These are phyloP conservation scores for Coprinopsis cinerea DNA, from an alignment of 768 basidiomycete genomes.

Conservation along the genomic window DNA sequence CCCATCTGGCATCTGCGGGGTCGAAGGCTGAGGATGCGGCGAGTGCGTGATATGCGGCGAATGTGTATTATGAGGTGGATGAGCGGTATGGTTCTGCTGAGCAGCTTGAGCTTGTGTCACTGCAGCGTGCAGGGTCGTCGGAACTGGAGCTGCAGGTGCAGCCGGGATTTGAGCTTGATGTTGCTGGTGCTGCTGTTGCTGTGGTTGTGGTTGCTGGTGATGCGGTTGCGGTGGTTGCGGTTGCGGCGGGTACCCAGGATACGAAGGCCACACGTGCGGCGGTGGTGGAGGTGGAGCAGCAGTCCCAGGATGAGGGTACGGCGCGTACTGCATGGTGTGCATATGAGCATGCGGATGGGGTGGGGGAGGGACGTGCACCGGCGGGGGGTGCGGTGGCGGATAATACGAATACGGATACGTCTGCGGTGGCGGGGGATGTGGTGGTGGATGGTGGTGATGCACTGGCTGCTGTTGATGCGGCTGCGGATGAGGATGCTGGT, in stretches of 20 bases:
- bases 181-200: slow-evolving; percentile 2
- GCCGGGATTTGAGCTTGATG: neutral
- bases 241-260: slow-evolving; percentile 5
- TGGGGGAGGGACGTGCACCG: slow-evolving; percentile 23
- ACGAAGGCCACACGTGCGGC: slow-evolving; percentile 7
- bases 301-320: neutral
- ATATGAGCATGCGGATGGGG: slow-evolving; percentile 27
- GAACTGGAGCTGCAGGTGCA: neutral
- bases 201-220: slow-evolving; percentile 9
- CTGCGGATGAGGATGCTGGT: neutral
- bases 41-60: too few relatives aligned
- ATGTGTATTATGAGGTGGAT: too few relatives aligned
- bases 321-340: too few relatives aligned
- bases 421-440: slow-evolving; percentile 9
- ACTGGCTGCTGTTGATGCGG: neutral
- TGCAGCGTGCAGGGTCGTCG: neutral
- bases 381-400: slow-evolving; percentile 13
- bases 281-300: neutral
- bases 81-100: too few relatives aligned
- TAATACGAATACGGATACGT: slow-evolving; percentile 10
- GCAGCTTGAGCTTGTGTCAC: neutral
- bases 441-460: slow-evolving; percentile 8
- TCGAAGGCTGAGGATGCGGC: too few relatives aligned
- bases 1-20: too few relatives aligned
- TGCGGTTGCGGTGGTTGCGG: slow-evolving; percentile 5